These are phyloP conservation scores for Pyricularia sp. DNA, from an alignment of 2,329 filamentous ascomycete genomes.

Conservation along the genomic window DNA sequence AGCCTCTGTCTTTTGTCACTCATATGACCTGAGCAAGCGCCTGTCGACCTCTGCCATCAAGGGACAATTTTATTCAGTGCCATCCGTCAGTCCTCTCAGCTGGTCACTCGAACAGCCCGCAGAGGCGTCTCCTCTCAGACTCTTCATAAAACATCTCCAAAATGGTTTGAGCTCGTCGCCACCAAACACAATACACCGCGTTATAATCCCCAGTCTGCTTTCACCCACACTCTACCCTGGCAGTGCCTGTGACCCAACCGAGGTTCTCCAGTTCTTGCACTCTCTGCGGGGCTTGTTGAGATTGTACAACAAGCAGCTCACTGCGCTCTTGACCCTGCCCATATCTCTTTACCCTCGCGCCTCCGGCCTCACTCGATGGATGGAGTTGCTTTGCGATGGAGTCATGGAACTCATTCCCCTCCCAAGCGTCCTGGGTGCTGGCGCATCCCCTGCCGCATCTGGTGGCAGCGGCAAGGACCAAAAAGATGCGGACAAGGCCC, in stretches of 20 bases:
- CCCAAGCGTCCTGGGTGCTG: conserved; percentile 38
- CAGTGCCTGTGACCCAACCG: conserved; percentile 52
- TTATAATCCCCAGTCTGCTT: conserved; percentile 74
- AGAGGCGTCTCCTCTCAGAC: conserved; percentile 37
- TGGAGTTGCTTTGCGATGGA: conserved; percentile 73
- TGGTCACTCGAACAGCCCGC: conserved; percentile 7
- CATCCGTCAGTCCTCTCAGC: conserved; percentile 30
- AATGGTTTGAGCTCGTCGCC: conserved; percentile 43
- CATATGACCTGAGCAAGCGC: conserved; percentile 58
- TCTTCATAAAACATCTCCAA: conserved; percentile 48
- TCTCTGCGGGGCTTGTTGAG: conserved; percentile 62
- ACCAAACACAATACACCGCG: conserved; percentile 55
- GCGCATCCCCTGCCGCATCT: conserved; percentile 4
- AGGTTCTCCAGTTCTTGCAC: conserved; percentile 72
- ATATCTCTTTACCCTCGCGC: conserved; percentile 65
- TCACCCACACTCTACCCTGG: conserved; percentile 76
- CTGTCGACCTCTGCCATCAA: conserved; percentile 36
- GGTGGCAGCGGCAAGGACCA: conserved; percentile 32
- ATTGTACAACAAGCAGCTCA: conserved; percentile 49
- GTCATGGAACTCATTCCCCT: conserved; percentile 61
- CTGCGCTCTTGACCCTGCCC: conserved; percentile 64
- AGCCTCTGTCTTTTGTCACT: conserved; percentile 48
- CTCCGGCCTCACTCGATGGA: conserved; percentile 69
- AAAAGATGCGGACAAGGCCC: conserved; percentile 56
- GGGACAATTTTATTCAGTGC: conserved; percentile 37